These are phyloP conservation scores for Ambrosia trifida DNA, from an alignment of 129 eudicot species.

Conservation along the genomic window DNA sequence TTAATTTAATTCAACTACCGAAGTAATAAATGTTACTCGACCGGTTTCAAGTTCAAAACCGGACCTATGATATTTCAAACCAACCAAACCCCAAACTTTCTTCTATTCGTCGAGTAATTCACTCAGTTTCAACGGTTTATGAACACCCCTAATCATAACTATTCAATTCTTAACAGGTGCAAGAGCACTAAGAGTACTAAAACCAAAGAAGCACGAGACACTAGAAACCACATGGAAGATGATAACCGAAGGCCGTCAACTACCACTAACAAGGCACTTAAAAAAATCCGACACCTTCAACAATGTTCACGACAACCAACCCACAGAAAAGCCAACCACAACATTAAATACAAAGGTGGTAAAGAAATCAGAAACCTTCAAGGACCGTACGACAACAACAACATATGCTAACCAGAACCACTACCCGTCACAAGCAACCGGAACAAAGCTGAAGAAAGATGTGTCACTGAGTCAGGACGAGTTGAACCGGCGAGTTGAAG, in stretches of 20 bases:
- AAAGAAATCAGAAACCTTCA: slow-evolving; percentile 59
- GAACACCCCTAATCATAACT: neutral
- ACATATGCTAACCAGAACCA: slow-evolving; percentile 35
- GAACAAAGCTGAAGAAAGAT: slow-evolving; percentile 53
- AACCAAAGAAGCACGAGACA: slow-evolving; percentile 63
- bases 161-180: slow-evolving; percentile 38
- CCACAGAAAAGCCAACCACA: neutral
- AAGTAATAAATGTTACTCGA: too few species aligned
- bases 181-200: slow-evolving; percentile 48
- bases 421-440: slow-evolving; percentile 24
- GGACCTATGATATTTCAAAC: too few species aligned
- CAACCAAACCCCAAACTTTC: too few species aligned
- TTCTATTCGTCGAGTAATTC: too few species aligned
- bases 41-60: too few species aligned
- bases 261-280: slow-evolving; percentile 62
- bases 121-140: too few species aligned
- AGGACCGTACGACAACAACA: slow-evolving; percentile 38
- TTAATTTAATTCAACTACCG: too few species aligned
- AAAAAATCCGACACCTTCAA: slow-evolving; percentile 52
- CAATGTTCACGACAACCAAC: slow-evolving; percentile 28
- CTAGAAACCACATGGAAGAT: slow-evolving; percentile 72
- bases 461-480: slow-evolving; percentile 78
- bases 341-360: slow-evolving; percentile 28
- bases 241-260: slow-evolving; percentile 67
- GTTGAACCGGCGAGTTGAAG: slow-evolving; percentile 83